Evolutionary conservation across 202 grass and related monocot genomes (phyloP), one percentile per base, ranked within the genome.

Genomic region (Miscanthus sacchariflorus): DNA sequence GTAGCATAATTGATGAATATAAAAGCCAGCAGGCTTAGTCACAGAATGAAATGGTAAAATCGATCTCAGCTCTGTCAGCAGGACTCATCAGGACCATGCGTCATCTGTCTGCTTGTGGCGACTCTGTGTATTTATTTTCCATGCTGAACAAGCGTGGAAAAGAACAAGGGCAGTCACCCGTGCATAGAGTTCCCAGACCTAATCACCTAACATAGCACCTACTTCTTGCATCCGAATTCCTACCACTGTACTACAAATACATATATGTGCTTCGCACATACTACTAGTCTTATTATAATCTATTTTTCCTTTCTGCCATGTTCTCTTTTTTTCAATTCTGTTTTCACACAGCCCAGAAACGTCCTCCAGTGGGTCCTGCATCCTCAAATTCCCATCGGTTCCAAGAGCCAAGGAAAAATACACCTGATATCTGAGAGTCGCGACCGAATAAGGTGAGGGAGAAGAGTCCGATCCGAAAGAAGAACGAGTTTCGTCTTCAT

Each of bases 171-270:
- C 28, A 84, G 81, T 64, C 78, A 76, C 76, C 78, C 50, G 28
- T 74, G 58, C 23, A 27, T 83, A 80, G 68, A 67, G 75, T 74
- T 82, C 35, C 69, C 21, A 5, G 78, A 92, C 74, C 87, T 39
- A 39, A 39, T 39, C 38, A 39, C 38, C 38, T 80, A 91, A 90
- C 86, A 84, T 64, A 48, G 33, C 78, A 88, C 80, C 80, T 70
- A 79, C 74, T 61, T 61, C 46, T 89, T 78, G 25, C 64, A 67
- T 67, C 64, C 64, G 64, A 67, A 67, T 67, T 67, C 64, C 64
- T 67, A 67, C 25, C 63, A 66, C 25, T 66, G 63, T 66, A 66
- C 63, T 25, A 28, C 25, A 67, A 67, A 28, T 27, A 66, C 12
- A 28, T 67, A 68, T 30, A 30, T 30, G 28, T 30, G 28, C 28